Evolutionary conservation across 2,329 filamentous ascomycete genomes (phyloP).

Genomic region (Hymenoscyphus linearis): DNA sequence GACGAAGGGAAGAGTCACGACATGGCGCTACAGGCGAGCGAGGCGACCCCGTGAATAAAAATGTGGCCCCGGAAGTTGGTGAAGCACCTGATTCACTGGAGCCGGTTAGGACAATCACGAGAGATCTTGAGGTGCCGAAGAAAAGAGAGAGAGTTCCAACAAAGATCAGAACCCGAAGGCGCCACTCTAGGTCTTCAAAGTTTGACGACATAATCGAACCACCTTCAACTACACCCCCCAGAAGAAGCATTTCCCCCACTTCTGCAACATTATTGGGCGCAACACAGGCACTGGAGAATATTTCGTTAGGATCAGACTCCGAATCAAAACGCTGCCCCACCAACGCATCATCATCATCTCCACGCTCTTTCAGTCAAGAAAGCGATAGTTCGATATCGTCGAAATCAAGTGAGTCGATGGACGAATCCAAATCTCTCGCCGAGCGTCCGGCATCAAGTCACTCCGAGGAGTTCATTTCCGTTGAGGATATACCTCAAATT

Average conservation of each 20-base stretch:
- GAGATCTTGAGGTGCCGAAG: slow-evolving; percentile 9
- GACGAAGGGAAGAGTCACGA: background rate
- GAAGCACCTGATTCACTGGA: slow-evolving; percentile 18
- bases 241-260: slow-evolving; percentile 13
- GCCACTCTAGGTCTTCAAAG: slow-evolving; percentile 20
- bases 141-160: slow-evolving; percentile 27
- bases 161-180: slow-evolving; percentile 29
- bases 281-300: slow-evolving; percentile 12
- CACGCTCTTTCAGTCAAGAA: background rate
- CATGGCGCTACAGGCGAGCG: background rate
- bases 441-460: background rate
- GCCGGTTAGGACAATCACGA: slow-evolving; percentile 11
- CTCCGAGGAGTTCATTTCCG: background rate
- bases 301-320: background rate
- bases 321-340: background rate
- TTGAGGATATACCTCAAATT: background rate
- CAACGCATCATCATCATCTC: background rate
- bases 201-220: slow-evolving; percentile 10
- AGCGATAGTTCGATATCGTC: background rate
- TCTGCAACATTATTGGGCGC: slow-evolving; percentile 14
- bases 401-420: background rate
- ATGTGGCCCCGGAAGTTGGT: slow-evolving; percentile 14
- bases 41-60: slow-evolving; percentile 2
- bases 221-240: background rate
- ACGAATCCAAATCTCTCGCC: background rate